phyloP scores from a whole-genome alignment of 306 rosid species.

The Datisca glomerata region DNA sequence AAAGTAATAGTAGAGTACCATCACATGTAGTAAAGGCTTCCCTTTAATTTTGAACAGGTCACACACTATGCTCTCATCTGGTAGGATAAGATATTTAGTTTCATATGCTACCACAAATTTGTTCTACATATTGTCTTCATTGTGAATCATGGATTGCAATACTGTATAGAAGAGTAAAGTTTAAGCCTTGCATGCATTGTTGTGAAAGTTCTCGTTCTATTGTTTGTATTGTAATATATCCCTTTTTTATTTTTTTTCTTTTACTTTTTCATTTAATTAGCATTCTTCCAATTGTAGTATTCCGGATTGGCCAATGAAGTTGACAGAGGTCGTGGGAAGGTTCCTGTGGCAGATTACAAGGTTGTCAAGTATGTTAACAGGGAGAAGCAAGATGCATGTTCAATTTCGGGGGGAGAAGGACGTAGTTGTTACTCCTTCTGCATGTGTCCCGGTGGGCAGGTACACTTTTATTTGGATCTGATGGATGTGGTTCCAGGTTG shows the following conservation, averaged over 20 bases:
- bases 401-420: slow-evolving; percentile 24
- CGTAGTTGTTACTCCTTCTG: slow-evolving; percentile 93
- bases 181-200: too few species aligned
- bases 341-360: slow-evolving; percentile 96
- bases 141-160: too few species aligned
- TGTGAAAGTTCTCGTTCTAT: too few species aligned
- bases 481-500: slow-evolving; percentile 10
- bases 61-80: too few species aligned
- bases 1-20: too few species aligned
- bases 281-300: slow-evolving; percentile 32
- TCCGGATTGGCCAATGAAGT: slow-evolving; percentile 80
- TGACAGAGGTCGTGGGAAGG: slow-evolving; percentile 73
- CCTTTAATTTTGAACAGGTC: too few species aligned
- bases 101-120: too few species aligned
- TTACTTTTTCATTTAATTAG: neutral
- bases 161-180: too few species aligned
- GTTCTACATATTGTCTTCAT: too few species aligned
- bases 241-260: neutral
- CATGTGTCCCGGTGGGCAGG: slow-evolving; percentile 99
- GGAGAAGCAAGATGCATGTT: slow-evolving; percentile 19
- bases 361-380: slow-evolving; percentile 46
- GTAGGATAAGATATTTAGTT: too few species aligned
- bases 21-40: too few species aligned
- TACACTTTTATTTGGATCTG: slow-evolving; percentile 18
- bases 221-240: too few species aligned